Base-by-base conservation (phyloP, 1,284 basidiomycete species). In the Moesziomyces antarcticus region DNA sequence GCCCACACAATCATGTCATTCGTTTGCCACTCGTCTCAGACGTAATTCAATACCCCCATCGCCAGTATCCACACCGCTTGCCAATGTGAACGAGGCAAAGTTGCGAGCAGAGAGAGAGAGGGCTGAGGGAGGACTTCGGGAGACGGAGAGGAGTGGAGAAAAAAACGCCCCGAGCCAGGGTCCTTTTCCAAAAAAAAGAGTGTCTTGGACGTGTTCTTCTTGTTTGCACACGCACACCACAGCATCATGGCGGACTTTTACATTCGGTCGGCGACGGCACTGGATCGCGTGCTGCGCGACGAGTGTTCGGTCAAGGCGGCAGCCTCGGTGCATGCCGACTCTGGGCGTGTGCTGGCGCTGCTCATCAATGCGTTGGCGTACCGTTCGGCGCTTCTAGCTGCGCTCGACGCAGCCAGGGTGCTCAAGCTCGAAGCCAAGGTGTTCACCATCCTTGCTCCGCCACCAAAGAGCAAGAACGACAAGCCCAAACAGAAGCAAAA, bases 241-340 rank as follows among this genome's bases (percentile, higher is more conserved):
- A 16, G 16, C 35, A 16, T 14, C 5, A 80, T 80, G 78, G 74
- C 78, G 3, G 79, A 81, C 50, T 81, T 80, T 43, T 81, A 81
- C 61, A 50, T 81, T n/a, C 71, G 78, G 1, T 60, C 76, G 9
- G 78, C 74, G 1, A 48, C 46, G 20, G 67, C 78, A 16, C 61
- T 81, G 37, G 78, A 81, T 37, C 61, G 68, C 11, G 71, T 78
- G 30, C 55, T 73, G 9, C 47, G 65, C 21, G 68, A 73, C 30
- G 72, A 78, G 50, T 75, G 69, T 35, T 81, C 79, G 18, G 69
- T 81, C 46, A 81, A 81, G 54, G 76, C 78, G 0, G 61, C 70
- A 7, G 73, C 78, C 0, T 44, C 74, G 2, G 40, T 59, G 10
- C 55, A 68, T 40, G 24, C 58, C 10, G 79, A 82, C 48, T 60